These are phyloP conservation scores for Trichoderma pleuroti DNA, from an alignment of 2,329 filamentous ascomycete genomes.

Conservation along the genomic window DNA sequence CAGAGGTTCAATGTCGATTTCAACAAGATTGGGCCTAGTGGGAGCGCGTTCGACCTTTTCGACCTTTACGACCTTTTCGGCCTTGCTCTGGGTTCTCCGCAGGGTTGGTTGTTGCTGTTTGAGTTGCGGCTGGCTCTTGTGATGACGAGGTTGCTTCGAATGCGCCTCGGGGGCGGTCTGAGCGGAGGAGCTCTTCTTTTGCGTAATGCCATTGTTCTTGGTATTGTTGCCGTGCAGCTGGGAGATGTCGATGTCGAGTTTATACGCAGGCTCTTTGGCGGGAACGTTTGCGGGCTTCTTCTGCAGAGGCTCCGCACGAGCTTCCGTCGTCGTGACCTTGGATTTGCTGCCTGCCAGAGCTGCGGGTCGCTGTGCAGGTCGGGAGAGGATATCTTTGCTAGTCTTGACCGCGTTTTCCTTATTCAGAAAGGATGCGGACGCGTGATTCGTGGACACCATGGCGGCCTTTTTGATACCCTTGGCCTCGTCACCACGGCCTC, in stretches of 20 bases:
- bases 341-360: conserved; percentile 21
- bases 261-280: conserved; percentile 22
- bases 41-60: conserved; percentile 24
- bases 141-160: conserved; percentile 43
- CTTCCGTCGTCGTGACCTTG: conserved; percentile 27
- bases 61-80: conserved; percentile 31
- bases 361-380: conserved; percentile 35
- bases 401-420: conserved; percentile 44
- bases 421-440: conserved; percentile 29
- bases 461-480: conserved; percentile 36
- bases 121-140: conserved; percentile 53
- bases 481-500: conserved; percentile 30
- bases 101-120: conserved; percentile 41
- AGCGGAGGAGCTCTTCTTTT: conserved; percentile 12
- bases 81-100: conserved; percentile 44
- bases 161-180: conserved; percentile 24
- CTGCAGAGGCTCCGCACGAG: conserved; percentile 27
- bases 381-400: conserved; percentile 37
- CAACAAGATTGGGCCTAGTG: neutral
- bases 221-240: conserved; percentile 1
- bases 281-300: conserved; percentile 25
- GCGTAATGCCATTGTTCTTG: conserved; percentile 18
- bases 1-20: neutral
- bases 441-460: conserved; percentile 27
- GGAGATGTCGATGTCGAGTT: conserved; percentile 24